Conservation (phyloP, 352 stramenopile genomes). For the Peronospora farinosa region DNA sequence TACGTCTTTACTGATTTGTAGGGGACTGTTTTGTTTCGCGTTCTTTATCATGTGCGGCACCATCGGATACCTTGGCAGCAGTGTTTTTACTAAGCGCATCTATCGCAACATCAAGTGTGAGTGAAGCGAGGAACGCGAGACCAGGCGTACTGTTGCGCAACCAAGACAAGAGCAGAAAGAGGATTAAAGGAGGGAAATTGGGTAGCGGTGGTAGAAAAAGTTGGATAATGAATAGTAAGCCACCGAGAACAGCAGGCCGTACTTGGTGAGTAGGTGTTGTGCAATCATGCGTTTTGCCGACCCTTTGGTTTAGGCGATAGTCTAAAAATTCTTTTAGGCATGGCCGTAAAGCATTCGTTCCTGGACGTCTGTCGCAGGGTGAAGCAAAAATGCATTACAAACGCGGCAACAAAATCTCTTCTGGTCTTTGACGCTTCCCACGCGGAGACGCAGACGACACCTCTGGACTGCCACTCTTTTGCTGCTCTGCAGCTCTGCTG, state of each 20-base stretch:
- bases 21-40: constrained; percentile 86
- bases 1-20: constrained; percentile 23
- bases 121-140: constrained; percentile 49
- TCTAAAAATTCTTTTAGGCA: constrained; percentile 11
- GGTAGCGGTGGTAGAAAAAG: constrained; percentile 6
- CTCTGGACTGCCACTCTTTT: too few species aligned
- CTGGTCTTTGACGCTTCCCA: too few species aligned
- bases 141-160: constrained; percentile 10
- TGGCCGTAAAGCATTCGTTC: constrained; percentile 1
- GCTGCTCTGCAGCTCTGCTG: too few species aligned
- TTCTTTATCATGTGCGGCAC: constrained; percentile 92
- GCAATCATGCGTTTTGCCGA: constrained; percentile 10
- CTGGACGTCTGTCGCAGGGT: too few species aligned
- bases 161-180: constrained; percentile 11
- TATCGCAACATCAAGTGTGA: constrained; percentile 95
- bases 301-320: constrained; percentile 6
- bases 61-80: constrained; percentile 88
- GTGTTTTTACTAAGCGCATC: constrained; percentile 91
- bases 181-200: constrained; percentile 8
- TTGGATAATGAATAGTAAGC: constrained; percentile 5
- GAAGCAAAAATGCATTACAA: too few species aligned
- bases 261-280: constrained; percentile 13
- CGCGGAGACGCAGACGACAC: too few species aligned
- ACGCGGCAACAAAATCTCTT: too few species aligned
- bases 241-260: constrained; percentile 1